Conservation (phyloP, 192 early-diverging fungal genomes). For the Mortierella antarctica region DNA sequence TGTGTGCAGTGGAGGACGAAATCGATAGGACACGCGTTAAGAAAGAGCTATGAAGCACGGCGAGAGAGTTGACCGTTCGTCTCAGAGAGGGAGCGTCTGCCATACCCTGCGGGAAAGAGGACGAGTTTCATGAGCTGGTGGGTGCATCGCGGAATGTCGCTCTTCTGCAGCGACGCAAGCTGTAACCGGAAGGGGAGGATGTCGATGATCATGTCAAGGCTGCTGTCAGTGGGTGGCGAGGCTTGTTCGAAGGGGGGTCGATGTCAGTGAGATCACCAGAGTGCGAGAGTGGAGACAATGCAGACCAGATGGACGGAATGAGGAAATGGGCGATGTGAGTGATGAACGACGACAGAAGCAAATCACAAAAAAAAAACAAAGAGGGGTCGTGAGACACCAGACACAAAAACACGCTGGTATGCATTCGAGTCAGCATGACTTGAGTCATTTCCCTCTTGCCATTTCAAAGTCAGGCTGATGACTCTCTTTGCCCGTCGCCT, state of each 20-base stretch:
- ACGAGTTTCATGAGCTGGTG: slow-evolving; percentile 52
- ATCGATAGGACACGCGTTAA: not conserved
- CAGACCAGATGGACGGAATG: not conserved
- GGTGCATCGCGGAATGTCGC: slow-evolving; percentile 46
- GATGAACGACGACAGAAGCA: too few relatives aligned
- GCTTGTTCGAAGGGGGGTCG: not conserved
- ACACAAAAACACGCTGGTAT: too few relatives aligned
- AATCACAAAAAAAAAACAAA: slow-evolving; percentile 9
- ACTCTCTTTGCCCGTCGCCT: too few relatives aligned
- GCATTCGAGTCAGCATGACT: too few relatives aligned
- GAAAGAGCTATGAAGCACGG: not conserved
- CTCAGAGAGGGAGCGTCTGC: not conserved
- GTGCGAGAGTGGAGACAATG: not conserved
- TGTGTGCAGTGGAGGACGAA: not conserved
- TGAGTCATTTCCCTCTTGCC: too few relatives aligned
- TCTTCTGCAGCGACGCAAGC: slow-evolving; percentile 46
- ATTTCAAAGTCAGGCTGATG: too few relatives aligned
- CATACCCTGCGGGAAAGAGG: slow-evolving; percentile 43
- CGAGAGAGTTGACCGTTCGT: not conserved
- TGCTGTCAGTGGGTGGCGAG: too few relatives aligned
- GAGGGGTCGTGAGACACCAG: not conserved
- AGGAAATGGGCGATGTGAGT: too few relatives aligned
- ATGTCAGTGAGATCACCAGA: not conserved
- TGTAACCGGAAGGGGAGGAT: slow-evolving; percentile 47
- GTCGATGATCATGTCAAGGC: slow-evolving; percentile 36